phyloP scores from a whole-genome alignment of 352 stramenopile species.

The Elongisporangium senticosum region DNA sequence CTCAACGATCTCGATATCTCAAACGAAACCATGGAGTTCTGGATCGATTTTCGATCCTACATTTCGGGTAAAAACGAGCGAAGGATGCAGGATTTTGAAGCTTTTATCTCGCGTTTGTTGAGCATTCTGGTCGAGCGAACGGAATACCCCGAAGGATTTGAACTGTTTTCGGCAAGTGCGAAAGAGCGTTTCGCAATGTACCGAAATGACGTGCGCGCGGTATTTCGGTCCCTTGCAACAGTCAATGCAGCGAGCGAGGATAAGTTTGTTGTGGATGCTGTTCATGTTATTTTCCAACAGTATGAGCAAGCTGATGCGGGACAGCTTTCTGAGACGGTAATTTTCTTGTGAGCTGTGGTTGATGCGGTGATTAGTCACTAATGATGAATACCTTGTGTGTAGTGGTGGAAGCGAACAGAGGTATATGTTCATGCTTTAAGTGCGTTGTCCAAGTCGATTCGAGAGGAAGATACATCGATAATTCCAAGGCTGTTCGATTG shows the following conservation, averaged over 20 bases:
- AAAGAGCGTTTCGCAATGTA: slow-evolving; percentile 66
- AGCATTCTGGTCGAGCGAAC: slow-evolving; percentile 66
- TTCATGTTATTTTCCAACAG: slow-evolving; percentile 66
- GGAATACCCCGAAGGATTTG: slow-evolving; percentile 52
- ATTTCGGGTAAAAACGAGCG: slow-evolving; percentile 72
- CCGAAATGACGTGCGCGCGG: slow-evolving; percentile 63
- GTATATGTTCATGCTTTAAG: slow-evolving; percentile 82
- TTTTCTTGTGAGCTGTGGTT: slow-evolving; percentile 1
- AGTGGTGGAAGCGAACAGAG: slow-evolving; percentile 75
- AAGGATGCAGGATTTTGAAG: slow-evolving; percentile 62
- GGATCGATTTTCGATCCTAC: slow-evolving; percentile 73
- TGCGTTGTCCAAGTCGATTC: slow-evolving; percentile 75
- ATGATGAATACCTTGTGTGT: background rate
- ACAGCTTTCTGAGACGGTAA: slow-evolving; percentile 18
- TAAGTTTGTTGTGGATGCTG: slow-evolving; percentile 70
- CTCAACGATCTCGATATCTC: slow-evolving; percentile 59
- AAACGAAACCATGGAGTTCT: slow-evolving; percentile 81
- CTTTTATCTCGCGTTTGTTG: slow-evolving; percentile 68
- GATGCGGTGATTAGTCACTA: slow-evolving; percentile 4
- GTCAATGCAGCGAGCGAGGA: slow-evolving; percentile 65
- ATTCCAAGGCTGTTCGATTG: slow-evolving; percentile 68
- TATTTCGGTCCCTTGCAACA: slow-evolving; percentile 74
- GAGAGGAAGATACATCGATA: slow-evolving; percentile 68
- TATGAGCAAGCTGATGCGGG: slow-evolving; percentile 53
- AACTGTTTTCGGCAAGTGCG: slow-evolving; percentile 31